Evolutionary conservation across 257 asterid species (phyloP).

Genomic region (Solanum paucissectum): DNA sequence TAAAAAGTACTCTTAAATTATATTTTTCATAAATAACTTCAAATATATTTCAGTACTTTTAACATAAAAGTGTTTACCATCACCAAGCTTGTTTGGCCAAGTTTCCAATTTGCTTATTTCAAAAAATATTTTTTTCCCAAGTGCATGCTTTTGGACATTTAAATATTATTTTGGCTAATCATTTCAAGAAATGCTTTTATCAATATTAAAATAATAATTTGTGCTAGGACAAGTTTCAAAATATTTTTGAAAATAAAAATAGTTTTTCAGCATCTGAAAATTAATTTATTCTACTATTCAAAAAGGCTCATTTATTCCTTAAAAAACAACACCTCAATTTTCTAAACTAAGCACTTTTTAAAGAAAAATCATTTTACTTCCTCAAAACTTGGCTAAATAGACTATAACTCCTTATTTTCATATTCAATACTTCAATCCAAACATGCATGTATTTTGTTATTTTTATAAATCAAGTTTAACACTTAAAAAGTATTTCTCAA

Average conservation of each 20-base stretch:
- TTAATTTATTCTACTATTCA: neutral
- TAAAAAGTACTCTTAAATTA: too few relatives aligned
- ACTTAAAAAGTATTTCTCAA: neutral
- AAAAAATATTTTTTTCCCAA: neutral
- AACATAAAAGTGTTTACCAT: neutral
- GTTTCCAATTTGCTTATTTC: neutral
- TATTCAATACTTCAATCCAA: too few relatives aligned
- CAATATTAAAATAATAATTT: neutral
- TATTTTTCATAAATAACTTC: too few relatives aligned
- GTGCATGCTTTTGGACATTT: neutral
- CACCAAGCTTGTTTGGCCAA: neutral
- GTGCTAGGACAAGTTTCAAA: neutral
- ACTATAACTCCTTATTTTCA: too few relatives aligned
- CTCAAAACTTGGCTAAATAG: neutral
- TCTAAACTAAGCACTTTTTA: neutral
- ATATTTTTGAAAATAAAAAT: neutral
- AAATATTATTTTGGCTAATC: neutral
- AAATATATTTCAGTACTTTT: neutral
- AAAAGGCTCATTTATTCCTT: neutral
- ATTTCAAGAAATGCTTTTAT: neutral
- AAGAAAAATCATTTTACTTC: neutral
- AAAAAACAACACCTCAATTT: neutral
- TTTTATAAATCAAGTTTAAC: too few relatives aligned
- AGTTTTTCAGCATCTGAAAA: neutral
- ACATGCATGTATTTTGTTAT: too few relatives aligned